A percentile compares a stretch with the other conserved stretches of the same genome.
These are phyloP conservation scores for Xylaria scruposa DNA, from an alignment of 495 filamentous ascomycete genomes.

Conservation along the genomic window DNA sequence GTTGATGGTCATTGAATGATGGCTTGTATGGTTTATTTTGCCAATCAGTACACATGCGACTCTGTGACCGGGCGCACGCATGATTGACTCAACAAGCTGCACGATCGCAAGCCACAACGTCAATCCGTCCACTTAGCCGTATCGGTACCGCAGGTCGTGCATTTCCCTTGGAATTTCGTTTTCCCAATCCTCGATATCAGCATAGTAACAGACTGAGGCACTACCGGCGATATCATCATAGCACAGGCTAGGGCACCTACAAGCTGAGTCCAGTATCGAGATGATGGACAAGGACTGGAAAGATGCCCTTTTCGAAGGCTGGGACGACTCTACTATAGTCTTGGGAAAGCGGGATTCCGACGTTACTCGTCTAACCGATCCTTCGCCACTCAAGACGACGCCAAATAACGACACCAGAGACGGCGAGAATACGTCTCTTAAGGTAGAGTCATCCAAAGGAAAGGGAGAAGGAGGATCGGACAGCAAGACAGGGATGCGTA, in stretches of 20 bases:
- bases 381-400: not conserved
- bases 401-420: not conserved
- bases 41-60: not conserved
- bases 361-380: not conserved
- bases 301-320: not conserved
- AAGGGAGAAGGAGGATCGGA: not conserved
- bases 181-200: not conserved
- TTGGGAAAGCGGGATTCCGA: not conserved
- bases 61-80: conserved; percentile 5
- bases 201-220: no score
- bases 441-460: not conserved
- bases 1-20: not conserved
- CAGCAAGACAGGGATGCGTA: not conserved
- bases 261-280: no score
- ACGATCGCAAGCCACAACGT: conserved; percentile 20
- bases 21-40: not conserved
- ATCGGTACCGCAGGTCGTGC: not conserved
- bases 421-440: not conserved
- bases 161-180: not conserved
- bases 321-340: conserved; percentile 5
- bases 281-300: conserved; percentile 6
- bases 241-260: no score
- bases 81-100: conserved; percentile 24
- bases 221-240: no score
- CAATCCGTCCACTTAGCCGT: not conserved